Percentiles rank a stretch among this genome's conserved stretches.
phyloP scores from a whole-genome alignment of 179 eudicot species.

The Patellifolia procumbens region DNA sequence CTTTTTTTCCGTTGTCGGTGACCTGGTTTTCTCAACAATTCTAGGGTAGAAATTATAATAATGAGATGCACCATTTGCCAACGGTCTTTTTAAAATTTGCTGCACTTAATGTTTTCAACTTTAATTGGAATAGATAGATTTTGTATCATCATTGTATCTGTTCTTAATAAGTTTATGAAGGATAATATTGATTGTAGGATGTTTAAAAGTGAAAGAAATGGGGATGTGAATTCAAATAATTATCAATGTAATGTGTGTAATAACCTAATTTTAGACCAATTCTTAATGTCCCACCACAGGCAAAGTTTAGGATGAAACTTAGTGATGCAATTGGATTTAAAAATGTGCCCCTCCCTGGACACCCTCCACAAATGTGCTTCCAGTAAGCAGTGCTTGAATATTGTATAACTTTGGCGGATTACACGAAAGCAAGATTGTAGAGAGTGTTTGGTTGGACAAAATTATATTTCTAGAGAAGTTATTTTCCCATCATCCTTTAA shows the following conservation, averaged over 20 bases:
- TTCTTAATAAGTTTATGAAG: background rate
- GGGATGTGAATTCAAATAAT: background rate
- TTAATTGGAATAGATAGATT: background rate
- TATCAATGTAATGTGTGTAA: background rate
- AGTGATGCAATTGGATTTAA: background rate
- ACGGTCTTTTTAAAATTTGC: background rate
- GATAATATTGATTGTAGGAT: background rate
- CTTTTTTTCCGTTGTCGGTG: background rate
- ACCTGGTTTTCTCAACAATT: background rate
- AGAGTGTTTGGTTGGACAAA: too few relatives aligned
- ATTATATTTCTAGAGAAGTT: too few relatives aligned
- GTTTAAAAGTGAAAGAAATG: background rate
- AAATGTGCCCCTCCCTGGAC: background rate
- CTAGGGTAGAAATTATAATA: background rate
- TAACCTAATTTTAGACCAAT: background rate
- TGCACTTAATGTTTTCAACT: background rate
- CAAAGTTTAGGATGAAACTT: background rate
- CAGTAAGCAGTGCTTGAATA: background rate
- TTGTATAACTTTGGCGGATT: background rate
- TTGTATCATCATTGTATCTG: background rate
- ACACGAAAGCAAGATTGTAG: background rate
- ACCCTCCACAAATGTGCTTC: background rate
- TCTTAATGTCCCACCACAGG: background rate
- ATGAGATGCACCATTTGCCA: background rate
- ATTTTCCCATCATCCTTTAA: too few relatives aligned